A percentile compares a stretch with the other conserved stretches of the same genome.
Evolutionary conservation across 805 yeast species (phyloP).

Genomic region (Zygoascus bituminiphila): DNA sequence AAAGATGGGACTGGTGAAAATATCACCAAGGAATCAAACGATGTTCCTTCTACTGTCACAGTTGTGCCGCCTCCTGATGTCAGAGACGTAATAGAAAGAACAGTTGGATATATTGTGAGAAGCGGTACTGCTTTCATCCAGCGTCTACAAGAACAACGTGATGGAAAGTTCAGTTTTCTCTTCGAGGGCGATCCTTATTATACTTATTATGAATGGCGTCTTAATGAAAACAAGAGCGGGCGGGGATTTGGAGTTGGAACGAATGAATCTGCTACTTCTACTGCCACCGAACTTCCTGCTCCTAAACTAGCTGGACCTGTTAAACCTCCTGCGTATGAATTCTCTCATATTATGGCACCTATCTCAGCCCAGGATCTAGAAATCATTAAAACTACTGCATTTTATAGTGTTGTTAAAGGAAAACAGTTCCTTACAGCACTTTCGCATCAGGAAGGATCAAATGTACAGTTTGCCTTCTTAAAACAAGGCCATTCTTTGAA

Average conservation of each 20-base stretch:
- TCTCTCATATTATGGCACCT: constrained; percentile 28
- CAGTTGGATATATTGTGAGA: constrained; percentile 59
- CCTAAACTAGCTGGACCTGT: constrained; percentile 12
- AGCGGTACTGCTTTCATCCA: constrained; percentile 64
- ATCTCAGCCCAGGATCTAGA: constrained; percentile 59
- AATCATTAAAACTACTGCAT: constrained; percentile 64
- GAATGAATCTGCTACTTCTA: not conserved
- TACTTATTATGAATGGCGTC: constrained; percentile 45
- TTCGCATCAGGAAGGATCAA: constrained; percentile 22
- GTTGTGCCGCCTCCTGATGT: constrained; percentile 47
- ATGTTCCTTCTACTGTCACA: constrained; percentile 33
- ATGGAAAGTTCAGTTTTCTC: constrained; percentile 58
- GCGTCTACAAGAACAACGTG: constrained; percentile 38
- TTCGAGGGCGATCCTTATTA: constrained; percentile 45
- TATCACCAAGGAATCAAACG: constrained; percentile 13
- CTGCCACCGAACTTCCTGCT: constrained; percentile 1
- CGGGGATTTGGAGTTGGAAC: constrained; percentile 5
- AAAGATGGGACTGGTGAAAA: too few species aligned
- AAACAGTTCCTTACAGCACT: constrained; percentile 36
- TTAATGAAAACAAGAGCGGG: constrained; percentile 31
- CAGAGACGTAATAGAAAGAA: constrained; percentile 51
- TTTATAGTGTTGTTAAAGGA: constrained; percentile 57
- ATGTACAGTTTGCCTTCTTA: constrained; percentile 62
- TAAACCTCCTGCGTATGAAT: constrained; percentile 25
- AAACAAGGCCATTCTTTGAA: constrained; percentile 53